Percentiles rank a stretch among this genome's conserved stretches.
These are phyloP conservation scores for Parathielavia appendiculata DNA, from an alignment of 495 filamentous ascomycete genomes.

Conservation along the genomic window DNA sequence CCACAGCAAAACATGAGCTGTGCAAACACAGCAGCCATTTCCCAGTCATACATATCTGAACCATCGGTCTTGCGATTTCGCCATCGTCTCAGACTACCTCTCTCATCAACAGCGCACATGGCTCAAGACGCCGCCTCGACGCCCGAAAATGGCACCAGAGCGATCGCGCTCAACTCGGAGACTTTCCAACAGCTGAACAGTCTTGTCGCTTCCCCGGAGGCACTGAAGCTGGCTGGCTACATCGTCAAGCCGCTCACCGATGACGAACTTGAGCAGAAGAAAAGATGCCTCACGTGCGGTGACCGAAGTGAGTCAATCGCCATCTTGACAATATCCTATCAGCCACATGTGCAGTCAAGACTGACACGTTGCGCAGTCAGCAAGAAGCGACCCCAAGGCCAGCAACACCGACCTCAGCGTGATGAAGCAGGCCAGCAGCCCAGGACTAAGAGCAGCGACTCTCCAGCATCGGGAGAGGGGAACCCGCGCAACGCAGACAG, in stretches of 20 bases:
- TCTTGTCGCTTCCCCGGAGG: not conserved
- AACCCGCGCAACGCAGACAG: not conserved
- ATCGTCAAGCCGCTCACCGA: not conserved
- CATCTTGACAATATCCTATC: not conserved
- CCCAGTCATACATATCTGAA: no score
- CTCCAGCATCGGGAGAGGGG: no score
- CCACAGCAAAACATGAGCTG: no score
- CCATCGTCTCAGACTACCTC: no score
- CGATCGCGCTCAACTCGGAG: not conserved
- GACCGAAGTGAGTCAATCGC: slow-evolving; percentile 8
- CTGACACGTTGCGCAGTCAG: not conserved
- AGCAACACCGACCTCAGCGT: not conserved
- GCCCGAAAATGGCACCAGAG: no score
- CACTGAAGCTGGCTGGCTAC: slow-evolving; percentile 1
- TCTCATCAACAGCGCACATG: no score
- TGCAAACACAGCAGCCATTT: no score
- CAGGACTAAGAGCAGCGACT: no score
- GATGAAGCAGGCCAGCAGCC: not conserved
- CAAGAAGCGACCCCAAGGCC: not conserved
- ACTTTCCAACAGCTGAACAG: slow-evolving; percentile 6
- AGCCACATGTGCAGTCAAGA: not conserved
- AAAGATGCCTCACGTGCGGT: slow-evolving; percentile 7
- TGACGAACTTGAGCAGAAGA: slow-evolving; percentile 3
- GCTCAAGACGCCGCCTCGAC: no score
- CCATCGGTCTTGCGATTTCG: no score